Base-by-base conservation (phyloP, 768 basidiomycete genomes). In the Termitomyces sp. region DNA sequence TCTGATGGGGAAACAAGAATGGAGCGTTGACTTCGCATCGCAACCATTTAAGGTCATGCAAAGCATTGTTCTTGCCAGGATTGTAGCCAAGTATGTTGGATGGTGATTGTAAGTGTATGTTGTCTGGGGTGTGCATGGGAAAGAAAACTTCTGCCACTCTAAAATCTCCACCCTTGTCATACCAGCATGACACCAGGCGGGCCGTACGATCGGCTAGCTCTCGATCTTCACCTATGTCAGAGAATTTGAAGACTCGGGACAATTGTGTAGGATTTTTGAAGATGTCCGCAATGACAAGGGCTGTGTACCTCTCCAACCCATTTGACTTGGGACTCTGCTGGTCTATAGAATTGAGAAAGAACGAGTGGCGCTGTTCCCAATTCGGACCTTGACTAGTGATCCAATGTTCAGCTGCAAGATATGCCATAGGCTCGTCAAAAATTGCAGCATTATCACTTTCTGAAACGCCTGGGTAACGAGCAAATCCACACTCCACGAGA, bases 401-500 rank as follows among this genome's bases (percentile, higher is more conserved):
- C 38, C 57, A 58, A n/a, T 58, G 18, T 22, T 50, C 46, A n/a
- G 57, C 48, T 9, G 48, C 46, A 49, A 58, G 33, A 40, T 39
- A 58, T 13, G 57, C 57, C 16, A 58, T 4, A 39, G 48, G 57
- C 16, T 58, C 38, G 9, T 58, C 57, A 15, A 58, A 22, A 32
- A 50, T 16, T 33, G 32, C 35, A 18, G 33, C 22, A 7, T 24
- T 5, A 12, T 32, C 22, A 3, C 6, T 5, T 38, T 36, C 11
- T n/a, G 48, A 22, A 18, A 18, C 4, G 16, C 46, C 16, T 28
- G 24, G 35, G 57, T 38, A 58, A 7, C 38, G 48, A 42, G 36
- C 48, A 40, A 58, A 58, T 32, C 57, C 57, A 28, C 57, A 58
- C 16, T 58, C 48, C 57, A 58, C 48, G 11, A 58, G 35, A 4